These are phyloP conservation scores for Candida ipomoeae DNA, from an alignment of 805 yeast genomes.

Conservation along the genomic window DNA sequence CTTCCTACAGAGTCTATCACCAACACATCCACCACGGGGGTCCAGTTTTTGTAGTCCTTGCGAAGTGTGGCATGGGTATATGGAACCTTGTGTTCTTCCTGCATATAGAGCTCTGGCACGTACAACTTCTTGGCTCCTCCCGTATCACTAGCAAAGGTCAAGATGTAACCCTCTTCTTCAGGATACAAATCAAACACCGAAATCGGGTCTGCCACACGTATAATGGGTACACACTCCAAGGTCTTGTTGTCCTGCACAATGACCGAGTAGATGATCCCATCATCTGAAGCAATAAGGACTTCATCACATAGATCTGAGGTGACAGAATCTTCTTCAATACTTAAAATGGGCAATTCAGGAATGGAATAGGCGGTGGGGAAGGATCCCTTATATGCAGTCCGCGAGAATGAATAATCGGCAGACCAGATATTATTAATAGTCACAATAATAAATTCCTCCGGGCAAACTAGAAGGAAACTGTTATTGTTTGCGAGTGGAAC, in stretches of 20 bases:
- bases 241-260: constrained; percentile 19
- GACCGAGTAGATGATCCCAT: constrained; percentile 32
- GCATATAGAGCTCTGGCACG: constrained; percentile 13
- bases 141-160: constrained; percentile 39
- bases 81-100: constrained; percentile 6
- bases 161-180: constrained; percentile 15
- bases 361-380: constrained; percentile 41
- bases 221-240: constrained; percentile 23
- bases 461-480: constrained; percentile 38
- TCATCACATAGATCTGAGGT: constrained; percentile 18
- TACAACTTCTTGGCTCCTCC: constrained; percentile 36
- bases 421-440: constrained; percentile 45
- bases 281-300: constrained; percentile 31
- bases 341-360: constrained; percentile 21
- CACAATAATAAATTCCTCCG: constrained; percentile 30
- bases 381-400: constrained; percentile 18
- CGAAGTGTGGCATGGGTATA: constrained; percentile 24
- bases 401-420: constrained; percentile 39
- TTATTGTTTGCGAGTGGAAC: constrained; percentile 35
- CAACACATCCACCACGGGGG: constrained; percentile 42
- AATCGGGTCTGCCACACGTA: constrained; percentile 34
- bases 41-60: constrained; percentile 42
- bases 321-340: not conserved
- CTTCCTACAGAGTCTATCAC: constrained; percentile 26
- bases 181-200: constrained; percentile 23